Conservation (phyloP, 2,329 filamentous ascomycete genomes). For the Alternaria sp. region DNA sequence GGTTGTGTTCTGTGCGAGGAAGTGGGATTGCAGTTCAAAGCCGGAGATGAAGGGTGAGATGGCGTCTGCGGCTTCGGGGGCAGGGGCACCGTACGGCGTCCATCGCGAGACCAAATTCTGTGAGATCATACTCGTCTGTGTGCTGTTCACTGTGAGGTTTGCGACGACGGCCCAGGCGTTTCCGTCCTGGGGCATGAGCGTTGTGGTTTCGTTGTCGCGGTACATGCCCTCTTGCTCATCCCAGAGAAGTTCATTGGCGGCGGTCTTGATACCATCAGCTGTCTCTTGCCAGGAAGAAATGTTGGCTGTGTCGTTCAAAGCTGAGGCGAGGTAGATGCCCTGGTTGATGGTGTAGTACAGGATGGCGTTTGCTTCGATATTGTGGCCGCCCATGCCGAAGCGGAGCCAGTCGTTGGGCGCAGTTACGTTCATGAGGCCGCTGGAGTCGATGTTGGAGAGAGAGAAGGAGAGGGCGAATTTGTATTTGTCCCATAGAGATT, state of each 20-base stretch:
- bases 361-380: slow-evolving; percentile 56
- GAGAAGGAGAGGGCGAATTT: slow-evolving; percentile 54
- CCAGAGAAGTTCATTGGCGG: slow-evolving; percentile 59
- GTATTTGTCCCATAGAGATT: slow-evolving; percentile 52
- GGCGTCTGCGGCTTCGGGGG: slow-evolving; percentile 54
- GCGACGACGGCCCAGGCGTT: slow-evolving; percentile 52
- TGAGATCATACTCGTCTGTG: slow-evolving; percentile 42
- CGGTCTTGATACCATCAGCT: slow-evolving; percentile 51
- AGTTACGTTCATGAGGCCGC: slow-evolving; percentile 56
- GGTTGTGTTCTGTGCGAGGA: slow-evolving; percentile 48
- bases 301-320: slow-evolving; percentile 53
- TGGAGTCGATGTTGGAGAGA: slow-evolving; percentile 50
- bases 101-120: slow-evolving; percentile 44
- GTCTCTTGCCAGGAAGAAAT: slow-evolving; percentile 50
- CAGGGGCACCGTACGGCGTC: slow-evolving; percentile 55
- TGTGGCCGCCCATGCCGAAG: slow-evolving; percentile 59
- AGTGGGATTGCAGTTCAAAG: slow-evolving; percentile 56
- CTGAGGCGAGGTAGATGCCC: slow-evolving; percentile 58
- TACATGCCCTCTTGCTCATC: slow-evolving; percentile 58
- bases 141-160: slow-evolving; percentile 42
- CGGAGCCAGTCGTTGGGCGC: slow-evolving; percentile 55
- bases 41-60: slow-evolving; percentile 57
- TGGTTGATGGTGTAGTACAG: slow-evolving; percentile 60
- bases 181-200: slow-evolving; percentile 57
- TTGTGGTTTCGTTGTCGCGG: slow-evolving; percentile 60